These are phyloP conservation scores for Heimioporus punctisporus DNA, from an alignment of 1,284 basidiomycete genomes.

Conservation along the genomic window DNA sequence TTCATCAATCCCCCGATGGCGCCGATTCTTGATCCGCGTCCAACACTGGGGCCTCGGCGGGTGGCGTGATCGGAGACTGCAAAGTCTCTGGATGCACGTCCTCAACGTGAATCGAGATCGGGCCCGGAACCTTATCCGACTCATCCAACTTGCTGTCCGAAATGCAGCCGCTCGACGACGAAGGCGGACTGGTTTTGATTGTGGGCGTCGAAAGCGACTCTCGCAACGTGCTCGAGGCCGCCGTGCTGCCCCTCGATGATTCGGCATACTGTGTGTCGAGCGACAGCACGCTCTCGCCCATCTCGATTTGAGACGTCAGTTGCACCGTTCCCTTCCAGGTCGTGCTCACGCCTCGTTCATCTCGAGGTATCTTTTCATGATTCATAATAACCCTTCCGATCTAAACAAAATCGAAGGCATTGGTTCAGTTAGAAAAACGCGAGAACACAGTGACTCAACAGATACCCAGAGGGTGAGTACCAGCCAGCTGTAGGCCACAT, in stretches of 20 bases:
- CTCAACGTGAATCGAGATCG: too few species aligned
- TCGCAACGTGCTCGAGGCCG: neutral
- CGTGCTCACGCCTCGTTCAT: neutral
- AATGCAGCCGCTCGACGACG: neutral
- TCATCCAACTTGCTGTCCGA: too few species aligned
- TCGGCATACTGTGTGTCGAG: neutral
- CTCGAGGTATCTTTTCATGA: conserved; percentile 8
- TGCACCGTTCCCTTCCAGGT: neutral
- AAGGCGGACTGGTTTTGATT: neutral
- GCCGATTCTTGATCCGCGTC: too few species aligned
- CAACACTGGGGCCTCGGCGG: too few species aligned
- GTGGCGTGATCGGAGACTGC: too few species aligned
- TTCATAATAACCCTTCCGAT: conserved; percentile 17
- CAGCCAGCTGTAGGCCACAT: conserved; percentile 20
- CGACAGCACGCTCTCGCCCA: neutral
- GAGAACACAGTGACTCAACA: neutral
- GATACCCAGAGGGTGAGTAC: conserved; percentile 12
- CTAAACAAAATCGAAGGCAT: conserved; percentile 6
- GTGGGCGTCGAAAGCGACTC: neutral
- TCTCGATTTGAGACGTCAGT: conserved; percentile 7
- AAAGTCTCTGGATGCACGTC: too few species aligned
- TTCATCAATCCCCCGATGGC: too few species aligned
- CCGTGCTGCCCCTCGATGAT: neutral
- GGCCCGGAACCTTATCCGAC: too few species aligned
- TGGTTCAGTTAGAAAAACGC: neutral